These are phyloP conservation scores for Avicennia marina DNA, from an alignment of 257 asterid species.

Conservation along the genomic window DNA sequence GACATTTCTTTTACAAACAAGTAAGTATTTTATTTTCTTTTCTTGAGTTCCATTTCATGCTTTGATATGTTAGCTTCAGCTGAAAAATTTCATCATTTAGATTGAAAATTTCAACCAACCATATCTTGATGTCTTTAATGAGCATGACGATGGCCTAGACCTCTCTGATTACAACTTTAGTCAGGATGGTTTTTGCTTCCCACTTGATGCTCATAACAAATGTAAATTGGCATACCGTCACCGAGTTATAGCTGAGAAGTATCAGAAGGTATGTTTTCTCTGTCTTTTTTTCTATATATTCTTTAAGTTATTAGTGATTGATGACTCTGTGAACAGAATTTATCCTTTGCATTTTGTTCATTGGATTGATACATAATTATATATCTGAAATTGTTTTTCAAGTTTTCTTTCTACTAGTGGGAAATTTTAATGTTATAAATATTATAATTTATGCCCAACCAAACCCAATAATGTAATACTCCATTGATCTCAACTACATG, in stretches of 20 bases:
- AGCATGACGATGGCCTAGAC: constrained; percentile 67
- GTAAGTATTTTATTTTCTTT: constrained; percentile 26
- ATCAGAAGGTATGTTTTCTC: constrained; percentile 51
- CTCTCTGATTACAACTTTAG: constrained; percentile 69
- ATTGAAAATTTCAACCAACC: constrained; percentile 82
- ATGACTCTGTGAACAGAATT: not conserved
- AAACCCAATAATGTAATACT: not conserved
- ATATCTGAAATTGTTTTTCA: too few species aligned
- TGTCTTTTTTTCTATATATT: constrained; percentile 11
- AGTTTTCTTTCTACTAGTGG: not conserved
- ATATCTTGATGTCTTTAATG: constrained; percentile 54
- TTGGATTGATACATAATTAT: too few species aligned
- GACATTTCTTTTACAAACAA: constrained; percentile 80
- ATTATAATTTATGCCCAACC: not conserved
- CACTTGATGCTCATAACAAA: constrained; percentile 56
- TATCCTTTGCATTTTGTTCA: not conserved
- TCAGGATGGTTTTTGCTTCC: constrained; percentile 57
- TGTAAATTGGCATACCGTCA: constrained; percentile 78
- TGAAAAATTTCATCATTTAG: constrained; percentile 34
- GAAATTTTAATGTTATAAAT: constrained; percentile 3
- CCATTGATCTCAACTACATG: not conserved
- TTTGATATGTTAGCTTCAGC: constrained; percentile 8
- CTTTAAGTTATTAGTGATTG: not conserved
- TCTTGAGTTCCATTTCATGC: not conserved
- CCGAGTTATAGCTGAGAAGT: constrained; percentile 64